phyloP scores from a whole-genome alignment of 129 eudicot species.

The Helichrysum umbraculigerum region DNA sequence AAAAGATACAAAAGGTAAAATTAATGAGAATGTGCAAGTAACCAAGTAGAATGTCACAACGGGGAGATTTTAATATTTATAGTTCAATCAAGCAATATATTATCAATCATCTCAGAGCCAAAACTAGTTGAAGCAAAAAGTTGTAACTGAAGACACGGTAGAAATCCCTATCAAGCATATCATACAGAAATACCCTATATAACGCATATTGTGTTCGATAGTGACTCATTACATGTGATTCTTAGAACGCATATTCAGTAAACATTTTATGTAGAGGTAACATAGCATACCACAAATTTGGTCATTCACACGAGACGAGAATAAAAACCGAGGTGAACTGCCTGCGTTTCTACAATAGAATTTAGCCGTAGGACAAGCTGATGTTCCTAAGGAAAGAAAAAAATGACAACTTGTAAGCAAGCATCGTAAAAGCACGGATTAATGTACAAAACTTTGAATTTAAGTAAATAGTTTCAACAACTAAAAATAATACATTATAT shows the following conservation, averaged over 20 bases:
- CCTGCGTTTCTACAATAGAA: slow-evolving; percentile 87
- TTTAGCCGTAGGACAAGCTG: slow-evolving; percentile 87
- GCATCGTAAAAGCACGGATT: not conserved
- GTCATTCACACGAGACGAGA: slow-evolving; percentile 91
- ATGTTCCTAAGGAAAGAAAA: slow-evolving; percentile 56
- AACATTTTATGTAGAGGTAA: not conserved
- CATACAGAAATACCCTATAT: not conserved
- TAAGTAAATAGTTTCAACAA: not conserved
- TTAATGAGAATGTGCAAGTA: not conserved
- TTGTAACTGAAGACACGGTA: not conserved
- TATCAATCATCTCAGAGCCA: not conserved
- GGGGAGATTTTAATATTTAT: not conserved
- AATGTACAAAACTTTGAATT: not conserved
- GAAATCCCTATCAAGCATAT: not conserved
- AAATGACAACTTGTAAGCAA: not conserved
- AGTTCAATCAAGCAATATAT: not conserved
- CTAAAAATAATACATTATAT: not conserved
- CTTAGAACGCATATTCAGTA: not conserved
- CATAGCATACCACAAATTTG: slow-evolving; percentile 75
- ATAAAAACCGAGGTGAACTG: slow-evolving; percentile 79
- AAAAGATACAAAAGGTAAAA: not conserved
- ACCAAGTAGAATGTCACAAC: not conserved
- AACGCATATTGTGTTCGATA: not conserved
- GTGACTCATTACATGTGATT: too few relatives aligned
- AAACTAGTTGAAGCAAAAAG: too few relatives aligned